A percentile compares a stretch with the other conserved stretches of the same genome.
Conservation (phyloP, 148 eudicot species). For the Chenopodium berlandieri region DNA sequence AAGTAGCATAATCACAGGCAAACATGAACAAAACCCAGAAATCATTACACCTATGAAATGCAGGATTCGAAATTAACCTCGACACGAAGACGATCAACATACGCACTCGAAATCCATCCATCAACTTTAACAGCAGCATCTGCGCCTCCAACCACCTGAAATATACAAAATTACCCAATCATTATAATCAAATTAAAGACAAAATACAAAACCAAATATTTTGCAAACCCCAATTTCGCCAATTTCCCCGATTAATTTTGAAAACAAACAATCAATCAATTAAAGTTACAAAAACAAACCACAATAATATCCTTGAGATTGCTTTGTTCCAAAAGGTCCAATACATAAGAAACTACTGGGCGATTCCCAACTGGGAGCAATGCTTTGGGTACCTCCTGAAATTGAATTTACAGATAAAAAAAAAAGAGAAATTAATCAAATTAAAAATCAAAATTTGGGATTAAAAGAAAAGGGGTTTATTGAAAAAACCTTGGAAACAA, state of each 20-base stretch:
- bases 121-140: conserved; percentile 71
- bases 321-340: conserved; percentile 83
- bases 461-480: not conserved
- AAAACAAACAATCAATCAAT: not conserved
- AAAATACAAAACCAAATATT: not conserved
- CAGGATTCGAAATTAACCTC: conserved; percentile 41
- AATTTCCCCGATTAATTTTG: not conserved
- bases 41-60: not conserved
- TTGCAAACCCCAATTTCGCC: not conserved
- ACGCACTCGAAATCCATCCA: conserved; percentile 80
- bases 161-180: conserved; percentile 4
- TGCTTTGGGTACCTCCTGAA: conserved; percentile 90
- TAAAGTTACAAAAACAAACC: conserved; percentile 41
- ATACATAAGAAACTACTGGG: conserved; percentile 75
- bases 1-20: not conserved
- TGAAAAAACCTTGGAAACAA: conserved; percentile 68
- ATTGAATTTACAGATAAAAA: not conserved
- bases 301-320: conserved; percentile 84
- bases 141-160: conserved; percentile 89
- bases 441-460: not conserved
- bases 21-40: not conserved
- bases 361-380: conserved; percentile 92
- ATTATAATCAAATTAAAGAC: conserved; percentile 1
- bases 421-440: not conserved
- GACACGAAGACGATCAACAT: conserved; percentile 81